These are phyloP conservation scores for Globisporangium megalacanthum DNA, from an alignment of 352 stramenopile genomes.

Conservation along the genomic window DNA sequence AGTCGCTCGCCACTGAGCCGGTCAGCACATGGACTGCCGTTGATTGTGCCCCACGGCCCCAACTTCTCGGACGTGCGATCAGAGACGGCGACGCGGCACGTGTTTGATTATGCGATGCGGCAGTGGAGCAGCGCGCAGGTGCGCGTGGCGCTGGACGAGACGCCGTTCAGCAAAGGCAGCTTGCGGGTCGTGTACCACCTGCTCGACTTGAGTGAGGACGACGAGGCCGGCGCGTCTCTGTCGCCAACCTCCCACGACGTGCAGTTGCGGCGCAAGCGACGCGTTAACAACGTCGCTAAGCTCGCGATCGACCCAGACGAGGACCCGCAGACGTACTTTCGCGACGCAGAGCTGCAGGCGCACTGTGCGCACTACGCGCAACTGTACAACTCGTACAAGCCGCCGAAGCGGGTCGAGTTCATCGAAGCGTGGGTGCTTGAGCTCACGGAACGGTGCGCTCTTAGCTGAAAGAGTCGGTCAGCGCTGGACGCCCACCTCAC, in stretches of 20 bases:
- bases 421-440: constrained; percentile 82
- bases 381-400: constrained; percentile 84
- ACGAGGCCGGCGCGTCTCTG: constrained; percentile 7
- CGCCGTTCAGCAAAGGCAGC: constrained; percentile 77
- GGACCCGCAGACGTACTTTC: constrained; percentile 86
- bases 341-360: constrained; percentile 83
- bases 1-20: constrained; percentile 20
- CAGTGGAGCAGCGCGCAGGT: constrained; percentile 71
- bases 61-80: constrained; percentile 55
- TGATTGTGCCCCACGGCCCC: constrained; percentile 72
- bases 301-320: constrained; percentile 84
- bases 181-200: constrained; percentile 79
- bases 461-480: no score
- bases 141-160: constrained; percentile 71
- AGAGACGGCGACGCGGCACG: constrained; percentile 68
- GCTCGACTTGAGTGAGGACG: constrained; percentile 46
- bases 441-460: constrained; percentile 45
- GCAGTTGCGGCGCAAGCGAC: constrained; percentile 1
- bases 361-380: constrained; percentile 81
- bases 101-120: constrained; percentile 72
- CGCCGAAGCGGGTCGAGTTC: constrained; percentile 79
- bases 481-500: no score
- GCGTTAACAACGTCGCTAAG: constrained; percentile 77
- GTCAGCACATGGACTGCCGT: constrained; percentile 40
- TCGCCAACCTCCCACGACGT: background rate